These are phyloP conservation scores for Leptomonas pyrrhocoris DNA, from an alignment of 208 protist genomes.

Conservation along the genomic window DNA sequence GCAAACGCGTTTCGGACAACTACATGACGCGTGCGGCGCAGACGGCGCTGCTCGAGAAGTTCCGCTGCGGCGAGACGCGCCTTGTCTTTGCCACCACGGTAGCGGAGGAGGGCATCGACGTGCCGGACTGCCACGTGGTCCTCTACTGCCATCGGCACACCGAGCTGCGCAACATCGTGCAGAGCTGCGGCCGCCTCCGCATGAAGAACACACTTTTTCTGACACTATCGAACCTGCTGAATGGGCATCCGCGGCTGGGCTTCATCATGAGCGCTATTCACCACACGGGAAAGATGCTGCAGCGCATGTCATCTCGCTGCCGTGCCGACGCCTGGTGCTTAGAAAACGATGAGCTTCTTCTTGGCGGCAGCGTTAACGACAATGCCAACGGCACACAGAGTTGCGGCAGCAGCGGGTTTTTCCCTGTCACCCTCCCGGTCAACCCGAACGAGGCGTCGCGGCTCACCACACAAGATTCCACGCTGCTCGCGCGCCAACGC, in stretches of 20 bases:
- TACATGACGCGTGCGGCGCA: slow-evolving; percentile 59
- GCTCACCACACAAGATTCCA: not conserved
- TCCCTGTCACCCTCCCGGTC: not conserved
- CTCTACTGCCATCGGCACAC: slow-evolving; percentile 50
- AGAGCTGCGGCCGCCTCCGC: slow-evolving; percentile 74
- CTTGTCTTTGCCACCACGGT: slow-evolving; percentile 83
- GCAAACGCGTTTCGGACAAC: not conserved
- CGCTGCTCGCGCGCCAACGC: not conserved
- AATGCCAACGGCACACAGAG: too few relatives aligned
- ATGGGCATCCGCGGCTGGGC: slow-evolving; percentile 18
- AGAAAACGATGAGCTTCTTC: not conserved
- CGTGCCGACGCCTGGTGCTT: slow-evolving; percentile 1
- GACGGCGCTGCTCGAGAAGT: slow-evolving; percentile 33
- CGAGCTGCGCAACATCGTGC: slow-evolving; percentile 54
- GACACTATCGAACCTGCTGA: slow-evolving; percentile 28
- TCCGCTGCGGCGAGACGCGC: slow-evolving; percentile 38
- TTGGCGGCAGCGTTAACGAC: not conserved
- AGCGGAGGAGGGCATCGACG: slow-evolving; percentile 76
- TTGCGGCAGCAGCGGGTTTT: too few relatives aligned
- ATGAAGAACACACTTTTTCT: slow-evolving; percentile 46
- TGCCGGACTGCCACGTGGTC: slow-evolving; percentile 68
- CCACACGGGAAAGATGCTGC: not conserved
- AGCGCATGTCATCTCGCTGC: not conserved
- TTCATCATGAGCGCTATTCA: slow-evolving; percentile 6
- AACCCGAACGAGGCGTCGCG: slow-evolving; percentile 7